These are phyloP conservation scores for Russula vinacea DNA, from an alignment of 768 basidiomycete species.

Conservation along the genomic window DNA sequence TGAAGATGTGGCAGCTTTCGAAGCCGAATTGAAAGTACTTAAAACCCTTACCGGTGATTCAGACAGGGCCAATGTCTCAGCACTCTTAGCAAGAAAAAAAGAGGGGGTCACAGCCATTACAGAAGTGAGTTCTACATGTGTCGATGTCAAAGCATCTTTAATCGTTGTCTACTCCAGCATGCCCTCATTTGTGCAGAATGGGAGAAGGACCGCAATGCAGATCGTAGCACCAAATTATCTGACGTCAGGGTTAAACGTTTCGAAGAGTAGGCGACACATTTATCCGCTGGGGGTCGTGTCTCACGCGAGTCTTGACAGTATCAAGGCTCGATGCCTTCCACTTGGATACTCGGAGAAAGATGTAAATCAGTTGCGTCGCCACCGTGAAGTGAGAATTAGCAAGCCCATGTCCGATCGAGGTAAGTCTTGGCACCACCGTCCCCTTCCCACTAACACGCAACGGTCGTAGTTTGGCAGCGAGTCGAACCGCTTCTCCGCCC, in stretches of 20 bases:
- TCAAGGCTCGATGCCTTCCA: slow-evolving; percentile 10
- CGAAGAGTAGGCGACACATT: slow-evolving; percentile 14
- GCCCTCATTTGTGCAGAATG: slow-evolving; percentile 10
- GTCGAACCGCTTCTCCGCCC: slow-evolving; percentile 13
- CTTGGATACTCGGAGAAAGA: slow-evolving; percentile 12
- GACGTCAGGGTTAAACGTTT: slow-evolving; percentile 18
- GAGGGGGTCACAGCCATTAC: neutral
- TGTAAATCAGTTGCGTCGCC: slow-evolving; percentile 10
- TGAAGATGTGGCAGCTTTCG: slow-evolving; percentile 8
- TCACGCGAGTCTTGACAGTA: slow-evolving; percentile 7
- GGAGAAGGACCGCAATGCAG: slow-evolving; percentile 10
- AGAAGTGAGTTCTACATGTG: neutral
- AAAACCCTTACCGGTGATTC: neutral
- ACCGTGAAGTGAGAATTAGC: slow-evolving; percentile 19
- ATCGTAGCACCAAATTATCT: slow-evolving; percentile 15
- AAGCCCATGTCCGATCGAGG: slow-evolving; percentile 26
- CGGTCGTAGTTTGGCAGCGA: slow-evolving; percentile 16
- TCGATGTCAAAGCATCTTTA: neutral
- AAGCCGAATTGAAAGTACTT: neutral
- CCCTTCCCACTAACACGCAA: neutral
- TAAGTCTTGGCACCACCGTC: neutral
- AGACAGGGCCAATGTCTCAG: neutral
- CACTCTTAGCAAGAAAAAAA: slow-evolving; percentile 3
- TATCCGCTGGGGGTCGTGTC: neutral
- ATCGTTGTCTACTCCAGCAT: slow-evolving; percentile 7